A percentile compares a stretch with the other conserved stretches of the same genome.
Conservation (phyloP, 257 asterid genomes). For the Solanum piurae region DNA sequence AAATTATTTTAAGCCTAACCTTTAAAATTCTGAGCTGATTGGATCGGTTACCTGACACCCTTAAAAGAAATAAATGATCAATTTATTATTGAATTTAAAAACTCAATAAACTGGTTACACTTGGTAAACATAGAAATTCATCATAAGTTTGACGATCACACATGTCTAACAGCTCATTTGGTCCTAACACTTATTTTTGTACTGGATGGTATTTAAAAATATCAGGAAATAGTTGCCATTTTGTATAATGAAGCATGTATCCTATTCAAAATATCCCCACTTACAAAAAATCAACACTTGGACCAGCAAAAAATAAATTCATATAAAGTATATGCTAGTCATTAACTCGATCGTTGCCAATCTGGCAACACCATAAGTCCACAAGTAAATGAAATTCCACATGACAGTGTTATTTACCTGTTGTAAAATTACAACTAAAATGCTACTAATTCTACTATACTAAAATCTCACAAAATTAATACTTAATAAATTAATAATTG, state of each 20-base stretch:
- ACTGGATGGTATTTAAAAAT: background rate
- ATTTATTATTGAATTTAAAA: background rate
- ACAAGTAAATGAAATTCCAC: background rate
- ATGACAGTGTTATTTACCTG: background rate
- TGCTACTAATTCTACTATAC: background rate
- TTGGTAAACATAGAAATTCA: too few species aligned
- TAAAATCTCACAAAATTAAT: too few species aligned
- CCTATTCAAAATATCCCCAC: background rate
- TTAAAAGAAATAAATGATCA: too few species aligned
- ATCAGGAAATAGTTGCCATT: background rate
- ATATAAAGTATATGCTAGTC: background rate
- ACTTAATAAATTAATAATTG: too few species aligned
- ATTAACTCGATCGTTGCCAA: background rate
- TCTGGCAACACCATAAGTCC: background rate
- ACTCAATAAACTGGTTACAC: too few species aligned
- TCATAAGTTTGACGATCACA: too few species aligned
- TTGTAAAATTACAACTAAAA: background rate
- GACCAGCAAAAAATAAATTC: background rate
- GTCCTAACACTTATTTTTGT: background rate
- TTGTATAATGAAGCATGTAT: too few species aligned
- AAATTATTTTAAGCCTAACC: too few species aligned
- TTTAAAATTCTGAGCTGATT: too few species aligned
- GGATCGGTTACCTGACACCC: too few species aligned
- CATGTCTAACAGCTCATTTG: background rate
- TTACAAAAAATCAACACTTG: background rate